Percentiles rank a stretch among this genome's conserved stretches.
Evolutionary conservation across 768 basidiomycete species (phyloP).

Genomic region (Suillus weaverae): DNA sequence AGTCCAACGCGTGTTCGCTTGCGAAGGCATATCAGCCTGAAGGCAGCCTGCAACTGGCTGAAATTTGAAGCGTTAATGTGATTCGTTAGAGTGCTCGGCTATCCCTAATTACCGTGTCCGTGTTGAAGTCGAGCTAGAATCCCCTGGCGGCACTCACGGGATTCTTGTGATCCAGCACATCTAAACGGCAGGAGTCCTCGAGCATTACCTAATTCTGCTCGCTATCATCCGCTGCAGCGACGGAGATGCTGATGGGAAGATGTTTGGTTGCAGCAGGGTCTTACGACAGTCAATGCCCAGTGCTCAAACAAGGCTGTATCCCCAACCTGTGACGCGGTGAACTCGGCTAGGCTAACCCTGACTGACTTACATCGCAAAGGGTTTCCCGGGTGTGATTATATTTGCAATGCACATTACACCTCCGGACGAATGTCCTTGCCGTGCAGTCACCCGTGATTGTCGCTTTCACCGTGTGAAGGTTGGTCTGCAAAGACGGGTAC

Average conservation of each 20-base stretch:
- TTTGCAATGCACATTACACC: not conserved
- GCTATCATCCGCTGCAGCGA: not conserved
- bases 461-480: too few species aligned
- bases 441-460: not conserved
- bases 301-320: not conserved
- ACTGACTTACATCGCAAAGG: not conserved
- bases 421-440: not conserved
- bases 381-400: too few species aligned
- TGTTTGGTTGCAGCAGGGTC: conserved; percentile 7
- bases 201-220: not conserved
- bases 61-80: not conserved
- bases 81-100: not conserved
- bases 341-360: not conserved
- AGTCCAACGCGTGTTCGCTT: not conserved
- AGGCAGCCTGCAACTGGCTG: not conserved
- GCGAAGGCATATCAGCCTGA: not conserved
- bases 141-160: not conserved
- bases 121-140: not conserved
- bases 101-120: not conserved
- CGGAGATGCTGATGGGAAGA: conserved; percentile 23
- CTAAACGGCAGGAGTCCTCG: not conserved
- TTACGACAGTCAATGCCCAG: conserved; percentile 8
- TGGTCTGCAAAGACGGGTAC: too few species aligned
- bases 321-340: not conserved
- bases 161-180: not conserved